Base-by-base conservation (phyloP, 768 basidiomycete species). In the Hericium rajendrae region DNA sequence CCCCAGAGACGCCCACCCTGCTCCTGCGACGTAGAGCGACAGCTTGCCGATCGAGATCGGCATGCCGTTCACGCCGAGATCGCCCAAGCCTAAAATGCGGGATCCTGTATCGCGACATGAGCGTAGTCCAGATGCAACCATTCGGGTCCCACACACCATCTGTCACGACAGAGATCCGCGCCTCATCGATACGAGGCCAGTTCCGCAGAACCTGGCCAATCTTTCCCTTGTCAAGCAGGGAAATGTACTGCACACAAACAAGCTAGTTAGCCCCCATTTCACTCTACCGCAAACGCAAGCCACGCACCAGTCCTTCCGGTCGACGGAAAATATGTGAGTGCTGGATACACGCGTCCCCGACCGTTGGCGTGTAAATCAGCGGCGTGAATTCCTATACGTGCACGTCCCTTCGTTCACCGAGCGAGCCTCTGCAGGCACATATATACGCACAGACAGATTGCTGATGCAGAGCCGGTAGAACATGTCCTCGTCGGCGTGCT, bases 21-120 rank as follows among this genome's bases (percentile, higher is more conserved):
- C 94, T 37, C 90, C 92, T 18, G 91, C 89, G 57, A 93, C 78
- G 67, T 94, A 95, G 16, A 97, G 78, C 16, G 88, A 90, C 6
- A 97, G 77, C 71, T 97, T 95, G n/a, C 94, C 94, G 53, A 94
- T 86, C 8, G 88, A 83, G 64, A 95, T 92, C 0, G 86, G 85
- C 88, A 90, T 89, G 12, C 88, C 88, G 66, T 90, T 90, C 32
- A 88, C 78, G 38, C 88, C 88, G 46, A 90, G 80, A 65, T 89
- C 88, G 15, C 89, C 94, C 18, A 97, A 73, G 57, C 94, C 94
- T 38, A 97, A 80, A 64, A 95, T 94, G 50, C 94, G 85, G 16
- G 88, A 91, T 38, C 87, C 91, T 82, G 16, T 53, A 51, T 18
- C 58, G 28, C 48, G 16, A 52, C 22, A n/a, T 15, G 10, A 20